Evolutionary conservation across 2,329 filamentous ascomycete genomes (phyloP).

Genomic region (Fusarium hainanense): DNA sequence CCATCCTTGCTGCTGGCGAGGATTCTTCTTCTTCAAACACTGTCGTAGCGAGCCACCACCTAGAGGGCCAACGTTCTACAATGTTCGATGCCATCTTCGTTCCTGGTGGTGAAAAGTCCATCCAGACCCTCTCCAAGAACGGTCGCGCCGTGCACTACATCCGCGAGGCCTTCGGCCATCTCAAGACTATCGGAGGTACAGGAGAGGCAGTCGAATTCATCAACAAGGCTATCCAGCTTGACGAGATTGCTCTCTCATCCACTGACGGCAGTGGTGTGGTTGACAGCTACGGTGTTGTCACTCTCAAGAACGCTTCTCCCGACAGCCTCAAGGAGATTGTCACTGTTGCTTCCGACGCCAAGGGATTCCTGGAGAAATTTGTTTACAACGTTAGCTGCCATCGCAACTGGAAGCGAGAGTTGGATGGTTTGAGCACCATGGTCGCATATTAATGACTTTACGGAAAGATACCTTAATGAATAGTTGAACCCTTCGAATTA

Average conservation of each 20-base stretch:
- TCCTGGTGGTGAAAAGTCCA: conserved; percentile 74
- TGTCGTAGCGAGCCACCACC: too few species aligned
- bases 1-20: conserved; percentile 71
- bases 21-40: conserved; percentile 63
- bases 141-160: conserved; percentile 82
- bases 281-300: conserved; percentile 83
- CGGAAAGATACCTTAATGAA: conserved; percentile 20
- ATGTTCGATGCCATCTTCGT: conserved; percentile 86
- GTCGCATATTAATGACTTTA: conserved; percentile 71
- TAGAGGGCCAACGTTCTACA: conserved; percentile 81
- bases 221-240: conserved; percentile 57
- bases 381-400: conserved; percentile 77
- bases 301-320: conserved; percentile 64
- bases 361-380: conserved; percentile 77
- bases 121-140: conserved; percentile 72
- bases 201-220: conserved; percentile 78
- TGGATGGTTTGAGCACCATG: conserved; percentile 73
- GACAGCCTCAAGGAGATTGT: conserved; percentile 71
- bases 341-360: conserved; percentile 73
- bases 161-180: conserved; percentile 82
- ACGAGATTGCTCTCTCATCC: conserved; percentile 55
- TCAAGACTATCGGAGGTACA: conserved; percentile 81
- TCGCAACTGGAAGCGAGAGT: conserved; percentile 78
- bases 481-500: neutral
- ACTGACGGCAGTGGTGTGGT: conserved; percentile 56